Conservation (phyloP, 805 yeast species). For the Starmera dryadoides region DNA sequence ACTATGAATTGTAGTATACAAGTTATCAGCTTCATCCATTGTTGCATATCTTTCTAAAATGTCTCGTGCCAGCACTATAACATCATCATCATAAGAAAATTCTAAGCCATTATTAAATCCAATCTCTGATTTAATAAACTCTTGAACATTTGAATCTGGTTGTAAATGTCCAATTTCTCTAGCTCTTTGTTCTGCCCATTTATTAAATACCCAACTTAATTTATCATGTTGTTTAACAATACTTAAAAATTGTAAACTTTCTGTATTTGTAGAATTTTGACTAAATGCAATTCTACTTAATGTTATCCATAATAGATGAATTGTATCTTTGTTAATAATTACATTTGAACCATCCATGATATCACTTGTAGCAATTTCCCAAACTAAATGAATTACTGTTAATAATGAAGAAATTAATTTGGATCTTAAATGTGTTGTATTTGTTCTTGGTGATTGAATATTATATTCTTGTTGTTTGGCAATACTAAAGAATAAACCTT, state of each 20-base stretch:
- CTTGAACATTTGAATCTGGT: conserved; percentile 11
- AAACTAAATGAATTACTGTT: conserved; percentile 13
- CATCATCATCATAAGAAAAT: conserved; percentile 52
- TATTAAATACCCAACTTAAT: conserved; percentile 32
- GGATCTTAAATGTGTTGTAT: conserved; percentile 15
- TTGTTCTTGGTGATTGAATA: conserved; percentile 17
- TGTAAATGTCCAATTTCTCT: conserved; percentile 27
- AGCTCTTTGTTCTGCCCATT: conserved; percentile 34
- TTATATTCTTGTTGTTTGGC: conserved; percentile 26
- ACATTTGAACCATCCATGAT: conserved; percentile 7
- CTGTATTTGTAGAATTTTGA: conserved; percentile 30
- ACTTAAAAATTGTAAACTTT: conserved; percentile 30
- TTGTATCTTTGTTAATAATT: conserved; percentile 23
- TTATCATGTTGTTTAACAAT: conserved; percentile 25
- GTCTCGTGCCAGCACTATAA: conserved; percentile 63
- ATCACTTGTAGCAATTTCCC: conserved; percentile 13
- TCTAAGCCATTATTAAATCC: conserved; percentile 53
- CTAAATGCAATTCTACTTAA: conserved; percentile 48
- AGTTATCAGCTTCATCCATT: conserved; percentile 72
- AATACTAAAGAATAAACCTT: conserved; percentile 10
- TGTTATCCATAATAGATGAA: conserved; percentile 39
- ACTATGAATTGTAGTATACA: conserved; percentile 57
- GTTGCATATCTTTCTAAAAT: conserved; percentile 61
- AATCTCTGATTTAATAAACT: conserved; percentile 29
- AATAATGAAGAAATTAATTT: conserved; percentile 13